Base-by-base conservation (phyloP, 345 rosid species). In the Cochlearia excelsa region DNA sequence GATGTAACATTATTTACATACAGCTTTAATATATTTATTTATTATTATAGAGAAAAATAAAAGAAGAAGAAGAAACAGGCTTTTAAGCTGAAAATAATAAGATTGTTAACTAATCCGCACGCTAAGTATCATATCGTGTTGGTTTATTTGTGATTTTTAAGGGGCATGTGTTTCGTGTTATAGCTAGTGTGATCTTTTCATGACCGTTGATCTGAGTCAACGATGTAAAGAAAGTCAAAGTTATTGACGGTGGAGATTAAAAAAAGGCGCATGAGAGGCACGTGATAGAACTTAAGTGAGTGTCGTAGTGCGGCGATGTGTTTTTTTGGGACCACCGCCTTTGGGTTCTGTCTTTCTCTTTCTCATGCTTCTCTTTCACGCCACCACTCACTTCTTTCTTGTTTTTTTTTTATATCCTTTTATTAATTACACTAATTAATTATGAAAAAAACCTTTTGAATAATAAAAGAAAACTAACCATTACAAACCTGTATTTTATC, bases 71-170 rank as follows among this genome's bases (percentile, higher is more conserved):
- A 16, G 23, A 61, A 23, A 57, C 69, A 63, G 63, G 74, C 69
- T 70, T 16, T 70, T 70, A 62, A 63, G 69, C 48, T 70, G 59
- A 3, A 16, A 16, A 16, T 56, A 50, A 55, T 62, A 62, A 62
- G 62, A 52, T 69, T 55, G 65, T 63, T 28, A 16, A 70, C 69
- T 70, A 70, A 63, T 62, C 69, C 69, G 69, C 74, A 70, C 74
- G 69, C 74, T 70, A 70, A 70, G 74, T 70, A 70, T 63, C 74
- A 63, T 16, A 16, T 70, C 47, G 69, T 70, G 64, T 62, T 16
- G 23, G 23, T 16, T 16, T 63, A 7, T 62, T 23, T 54, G 45
- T 52, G 72, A 41, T 33, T n/a, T 7, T 66, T 31, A 47, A 43
- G 31, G 26, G 2, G 4, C 46, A 66, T 42, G 45, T 50, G 54